Evolutionary conservation across 106 monocot species (phyloP).

Genomic region (Vanilla planifolia): DNA sequence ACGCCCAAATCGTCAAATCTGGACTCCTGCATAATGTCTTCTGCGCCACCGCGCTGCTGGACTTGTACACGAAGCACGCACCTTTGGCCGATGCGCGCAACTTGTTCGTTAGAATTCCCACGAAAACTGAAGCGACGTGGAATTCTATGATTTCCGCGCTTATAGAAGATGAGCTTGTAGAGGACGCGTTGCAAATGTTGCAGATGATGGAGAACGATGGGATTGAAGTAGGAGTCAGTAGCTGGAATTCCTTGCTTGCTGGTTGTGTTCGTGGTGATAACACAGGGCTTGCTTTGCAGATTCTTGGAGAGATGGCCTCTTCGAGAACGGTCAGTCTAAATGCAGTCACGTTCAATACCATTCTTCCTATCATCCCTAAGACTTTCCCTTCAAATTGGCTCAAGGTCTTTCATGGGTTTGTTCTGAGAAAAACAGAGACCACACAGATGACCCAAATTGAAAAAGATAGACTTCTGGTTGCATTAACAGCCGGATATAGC

Average conservation of each 20-base stretch:
- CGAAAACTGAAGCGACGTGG: conserved; percentile 33
- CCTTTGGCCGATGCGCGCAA: conserved; percentile 18
- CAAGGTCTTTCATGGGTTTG: conserved; percentile 53
- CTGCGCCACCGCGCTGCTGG: conserved; percentile 43
- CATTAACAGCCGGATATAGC: conserved; percentile 38
- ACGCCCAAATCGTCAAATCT: conserved; percentile 39
- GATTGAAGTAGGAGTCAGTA: conserved; percentile 14
- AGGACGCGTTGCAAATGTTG: conserved; percentile 33
- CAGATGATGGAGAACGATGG: conserved; percentile 19
- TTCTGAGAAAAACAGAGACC: conserved; percentile 21
- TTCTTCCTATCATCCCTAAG: conserved; percentile 35
- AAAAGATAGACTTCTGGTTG: conserved; percentile 33
- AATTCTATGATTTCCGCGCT: conserved; percentile 39
- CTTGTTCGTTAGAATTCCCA: conserved; percentile 60
- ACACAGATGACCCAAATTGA: conserved; percentile 18
- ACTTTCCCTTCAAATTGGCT: conserved; percentile 14
- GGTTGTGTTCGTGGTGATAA: conserved; percentile 44
- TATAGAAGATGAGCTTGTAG: conserved; percentile 28
- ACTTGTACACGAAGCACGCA: conserved; percentile 29
- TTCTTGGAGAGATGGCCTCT: conserved; percentile 32
- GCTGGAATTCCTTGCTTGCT: conserved; percentile 68
- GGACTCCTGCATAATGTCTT: conserved; percentile 19
- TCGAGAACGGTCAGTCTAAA: conserved; percentile 14
- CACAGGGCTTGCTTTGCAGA: conserved; percentile 19
- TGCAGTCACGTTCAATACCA: conserved; percentile 48